These are phyloP conservation scores for Colletotrichum sp. DNA, from an alignment of 2,329 filamentous ascomycete species.

Conservation along the genomic window DNA sequence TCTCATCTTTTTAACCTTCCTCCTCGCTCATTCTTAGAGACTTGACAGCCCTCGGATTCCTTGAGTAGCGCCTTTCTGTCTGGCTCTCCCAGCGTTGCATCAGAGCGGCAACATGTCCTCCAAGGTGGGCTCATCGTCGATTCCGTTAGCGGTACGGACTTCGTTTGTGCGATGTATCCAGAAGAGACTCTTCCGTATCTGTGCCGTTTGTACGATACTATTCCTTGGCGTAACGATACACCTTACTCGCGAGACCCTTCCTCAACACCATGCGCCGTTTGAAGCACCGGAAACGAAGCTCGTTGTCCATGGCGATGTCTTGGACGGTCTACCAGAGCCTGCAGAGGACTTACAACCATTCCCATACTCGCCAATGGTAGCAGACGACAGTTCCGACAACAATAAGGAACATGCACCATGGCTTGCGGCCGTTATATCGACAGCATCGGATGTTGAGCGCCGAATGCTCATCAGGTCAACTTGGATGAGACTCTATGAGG, in stretches of 20 bases:
- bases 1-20: constrained; percentile 13
- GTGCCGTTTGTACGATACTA: not conserved
- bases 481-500: constrained; percentile 34
- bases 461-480: constrained; percentile 35
- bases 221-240: not conserved
- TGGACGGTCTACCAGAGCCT: not conserved
- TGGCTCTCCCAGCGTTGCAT: not conserved
- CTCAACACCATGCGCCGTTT: constrained; percentile 12
- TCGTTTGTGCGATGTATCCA: constrained; percentile 5
- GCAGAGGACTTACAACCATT: constrained; percentile 27
- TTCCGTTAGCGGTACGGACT: not conserved
- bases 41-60: not conserved
- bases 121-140: not conserved
- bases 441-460: constrained; percentile 30
- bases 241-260: not conserved
- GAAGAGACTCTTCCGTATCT: constrained; percentile 2
- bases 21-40: not conserved
- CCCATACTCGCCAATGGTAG: constrained; percentile 27
- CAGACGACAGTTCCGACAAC: not conserved
- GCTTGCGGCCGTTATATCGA: constrained; percentile 33
- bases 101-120: not conserved
- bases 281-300: constrained; percentile 6
- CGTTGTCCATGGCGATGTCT: constrained; percentile 16
- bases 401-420: constrained; percentile 21
- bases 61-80: not conserved